Evolutionary conservation across 2,329 filamentous ascomycete species (phyloP).

Genomic region (Blumeria hordei): DNA sequence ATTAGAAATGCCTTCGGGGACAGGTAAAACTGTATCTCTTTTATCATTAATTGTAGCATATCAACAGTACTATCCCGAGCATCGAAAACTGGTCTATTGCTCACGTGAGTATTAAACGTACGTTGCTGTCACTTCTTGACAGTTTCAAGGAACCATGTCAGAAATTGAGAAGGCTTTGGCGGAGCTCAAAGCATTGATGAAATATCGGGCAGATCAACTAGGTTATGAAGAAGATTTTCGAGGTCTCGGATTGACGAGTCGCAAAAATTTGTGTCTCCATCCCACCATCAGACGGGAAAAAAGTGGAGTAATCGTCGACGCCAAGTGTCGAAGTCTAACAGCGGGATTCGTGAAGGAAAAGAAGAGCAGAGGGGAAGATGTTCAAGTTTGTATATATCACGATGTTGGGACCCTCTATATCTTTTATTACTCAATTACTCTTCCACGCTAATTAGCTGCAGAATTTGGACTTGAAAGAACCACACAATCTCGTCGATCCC

Average conservation of each 20-base stretch:
- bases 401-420: constrained; percentile 30
- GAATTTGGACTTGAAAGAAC: constrained; percentile 85
- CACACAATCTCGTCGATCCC: constrained; percentile 80
- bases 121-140: neutral
- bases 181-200: constrained; percentile 82
- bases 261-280: constrained; percentile 92
- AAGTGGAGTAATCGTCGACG: constrained; percentile 80
- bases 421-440: neutral
- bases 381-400: constrained; percentile 87
- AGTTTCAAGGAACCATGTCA: constrained; percentile 61
- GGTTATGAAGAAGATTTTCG: constrained; percentile 82
- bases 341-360: constrained; percentile 96
- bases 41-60: constrained; percentile 92
- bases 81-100: constrained; percentile 93
- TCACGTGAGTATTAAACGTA: constrained; percentile 34
- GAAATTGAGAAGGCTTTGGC: constrained; percentile 95
- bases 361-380: constrained; percentile 82
- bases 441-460: constrained; percentile 16
- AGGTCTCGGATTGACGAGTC: constrained; percentile 74
- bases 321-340: constrained; percentile 83
- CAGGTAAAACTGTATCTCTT: constrained; percentile 88
- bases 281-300: constrained; percentile 92
- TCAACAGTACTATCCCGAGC: constrained; percentile 78
- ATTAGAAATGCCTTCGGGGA: constrained; percentile 95
- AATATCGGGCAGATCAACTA: constrained; percentile 74